These are phyloP conservation scores for Zelonia costaricensis DNA, from an alignment of 208 protist species.

Conservation along the genomic window DNA sequence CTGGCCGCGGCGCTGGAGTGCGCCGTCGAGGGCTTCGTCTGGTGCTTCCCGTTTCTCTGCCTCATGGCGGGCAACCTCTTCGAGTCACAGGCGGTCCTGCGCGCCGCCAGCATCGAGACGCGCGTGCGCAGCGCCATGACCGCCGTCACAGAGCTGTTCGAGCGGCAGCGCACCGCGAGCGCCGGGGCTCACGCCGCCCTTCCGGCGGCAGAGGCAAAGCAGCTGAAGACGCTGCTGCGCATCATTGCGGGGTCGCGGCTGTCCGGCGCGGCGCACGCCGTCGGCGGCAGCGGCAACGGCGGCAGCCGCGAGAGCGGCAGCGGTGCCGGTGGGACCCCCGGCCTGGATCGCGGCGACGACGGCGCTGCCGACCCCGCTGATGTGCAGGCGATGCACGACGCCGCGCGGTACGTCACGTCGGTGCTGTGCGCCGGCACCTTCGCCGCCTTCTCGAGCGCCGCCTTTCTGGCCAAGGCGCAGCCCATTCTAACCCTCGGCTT, in stretches of 20 bases:
- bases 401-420: conserved; percentile 52
- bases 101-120: conserved; percentile 10
- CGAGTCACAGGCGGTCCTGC: conserved; percentile 35
- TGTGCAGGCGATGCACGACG: conserved; percentile 26
- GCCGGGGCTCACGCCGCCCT: background rate
- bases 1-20: conserved; percentile 33
- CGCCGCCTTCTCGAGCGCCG: conserved; percentile 44
- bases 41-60: conserved; percentile 47
- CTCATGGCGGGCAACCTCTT: conserved; percentile 51
- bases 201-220: background rate
- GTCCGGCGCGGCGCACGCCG: background rate
- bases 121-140: conserved; percentile 23
- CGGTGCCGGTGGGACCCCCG: background rate
- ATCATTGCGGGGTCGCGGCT: conserved; percentile 15
- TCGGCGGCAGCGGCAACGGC: background rate
- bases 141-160: conserved; percentile 25
- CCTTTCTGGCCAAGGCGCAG: conserved; percentile 45
- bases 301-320: background rate
- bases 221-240: conserved; percentile 8
- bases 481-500: conserved; percentile 63
- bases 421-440: conserved; percentile 43
- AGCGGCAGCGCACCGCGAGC: background rate
- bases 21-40: conserved; percentile 51
- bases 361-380: background rate
- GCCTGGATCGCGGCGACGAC: background rate